These are phyloP conservation scores for Moesziomyces globuligerus DNA, from an alignment of 1,284 basidiomycete genomes.

Conservation along the genomic window DNA sequence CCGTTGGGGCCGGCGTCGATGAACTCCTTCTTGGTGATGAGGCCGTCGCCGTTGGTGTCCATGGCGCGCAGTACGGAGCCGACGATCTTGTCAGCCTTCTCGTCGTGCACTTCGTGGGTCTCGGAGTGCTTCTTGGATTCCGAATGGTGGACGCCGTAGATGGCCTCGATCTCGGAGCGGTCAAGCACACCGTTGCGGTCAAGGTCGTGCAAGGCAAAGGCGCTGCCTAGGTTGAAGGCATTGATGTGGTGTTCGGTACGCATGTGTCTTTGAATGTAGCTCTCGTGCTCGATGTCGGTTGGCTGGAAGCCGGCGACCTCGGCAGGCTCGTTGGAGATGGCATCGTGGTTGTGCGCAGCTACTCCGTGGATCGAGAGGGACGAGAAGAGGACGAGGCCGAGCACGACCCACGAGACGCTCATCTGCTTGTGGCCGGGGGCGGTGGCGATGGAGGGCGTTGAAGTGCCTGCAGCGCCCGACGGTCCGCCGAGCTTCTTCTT, in stretches of 20 bases:
- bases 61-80: conserved; percentile 78
- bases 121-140: conserved; percentile 87
- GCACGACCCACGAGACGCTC: conserved; percentile 44
- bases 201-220: conserved; percentile 87
- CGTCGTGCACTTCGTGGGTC: conserved; percentile 79
- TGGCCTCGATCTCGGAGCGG: conserved; percentile 68
- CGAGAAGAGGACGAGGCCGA: conserved; percentile 47
- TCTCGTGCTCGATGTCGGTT: conserved; percentile 49
- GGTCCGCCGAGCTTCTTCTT: conserved; percentile 68
- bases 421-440: conserved; percentile 29
- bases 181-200: conserved; percentile 72
- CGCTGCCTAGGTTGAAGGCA: conserved; percentile 66
- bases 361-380: conserved; percentile 29
- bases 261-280: conserved; percentile 67
- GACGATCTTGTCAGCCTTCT: conserved; percentile 85
- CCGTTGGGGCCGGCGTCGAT: conserved; percentile 78
- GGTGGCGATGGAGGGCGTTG: conserved; percentile 13
- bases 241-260: conserved; percentile 67
- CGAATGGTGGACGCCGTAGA: conserved; percentile 88
- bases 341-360: conserved; percentile 37
- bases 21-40: conserved; percentile 83
- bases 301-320: conserved; percentile 49
- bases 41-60: conserved; percentile 82
- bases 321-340: conserved; percentile 37
- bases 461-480: conserved; percentile 44